Evolutionary conservation across 768 basidiomycete species (phyloP), one percentile per base, ranked within the genome.

Genomic region (Russula foetens): DNA sequence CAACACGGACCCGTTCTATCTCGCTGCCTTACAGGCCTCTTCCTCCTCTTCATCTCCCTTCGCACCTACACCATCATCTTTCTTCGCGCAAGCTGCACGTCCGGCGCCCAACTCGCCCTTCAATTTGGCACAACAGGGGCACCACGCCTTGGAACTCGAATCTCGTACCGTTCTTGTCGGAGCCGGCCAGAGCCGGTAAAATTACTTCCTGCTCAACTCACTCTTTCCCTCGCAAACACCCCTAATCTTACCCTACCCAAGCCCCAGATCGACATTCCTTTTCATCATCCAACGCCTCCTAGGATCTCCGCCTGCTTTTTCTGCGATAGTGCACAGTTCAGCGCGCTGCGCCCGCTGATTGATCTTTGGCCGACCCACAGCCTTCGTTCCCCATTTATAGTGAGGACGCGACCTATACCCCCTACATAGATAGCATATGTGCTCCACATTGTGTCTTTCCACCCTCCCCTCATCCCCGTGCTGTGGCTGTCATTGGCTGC

Each of bases 1-100:
- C 1, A 74, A 77, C 53, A 76, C 79, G 12, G 79, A 80, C 63
- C 79, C 79, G n/a, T 80, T 80, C 68, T 80, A 77, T 65, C 64
- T 78, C 59, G 76, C 79, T 23, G 74, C 74, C 24, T 66, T 70
- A n/a, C 78, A 79, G 62, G 59, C 74, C 7, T 35, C 58, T 8
- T 24, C 51, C 31, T 33, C 50, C 11, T 41, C 38, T 14, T 15
- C 52, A 33, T 21, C 35, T 47, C 9, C 35, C 56, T 2, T 23
- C 26, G 19, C 51, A 3, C 17, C 23, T 4, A 11, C 39, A 38
- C 24, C 64, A 14, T 49, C 65, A 5, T 60, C 63, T 19, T 64
- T 60, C 53, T 66, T 66, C 29, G 59, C 59, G 4, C 65, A 66
- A 17, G 47, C 57, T 7, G 62, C 45, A 2, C 59, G 63, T 19